Evolutionary conservation across 352 stramenopile species (phyloP).

Genomic region (Pythium insidiosum): DNA sequence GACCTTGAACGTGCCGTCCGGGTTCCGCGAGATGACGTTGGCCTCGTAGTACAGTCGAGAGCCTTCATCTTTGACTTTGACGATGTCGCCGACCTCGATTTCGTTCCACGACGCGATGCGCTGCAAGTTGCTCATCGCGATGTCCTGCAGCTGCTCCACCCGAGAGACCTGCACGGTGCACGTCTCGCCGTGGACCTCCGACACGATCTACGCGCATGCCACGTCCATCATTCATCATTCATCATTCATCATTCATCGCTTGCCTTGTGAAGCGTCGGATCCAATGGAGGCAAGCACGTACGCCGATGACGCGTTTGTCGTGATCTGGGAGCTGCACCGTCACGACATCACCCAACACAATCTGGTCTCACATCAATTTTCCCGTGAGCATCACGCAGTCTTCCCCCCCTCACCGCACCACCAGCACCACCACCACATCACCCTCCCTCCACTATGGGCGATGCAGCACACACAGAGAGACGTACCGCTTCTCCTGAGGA

Average conservation of each 20-base stretch:
- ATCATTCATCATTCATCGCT: too few species aligned
- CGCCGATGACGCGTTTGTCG: constrained; percentile 46
- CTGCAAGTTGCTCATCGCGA: constrained; percentile 32
- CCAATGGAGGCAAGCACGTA: constrained; percentile 16
- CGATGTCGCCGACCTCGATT: constrained; percentile 49
- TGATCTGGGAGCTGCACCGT: constrained; percentile 36
- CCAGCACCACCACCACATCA: too few species aligned
- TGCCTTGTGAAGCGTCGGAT: too few species aligned
- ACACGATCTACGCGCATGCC: constrained; percentile 24
- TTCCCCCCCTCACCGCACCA: too few species aligned
- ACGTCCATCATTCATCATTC: too few species aligned
- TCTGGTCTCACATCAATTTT: too few species aligned
- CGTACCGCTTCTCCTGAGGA: neutral
- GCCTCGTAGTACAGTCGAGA: constrained; percentile 56
- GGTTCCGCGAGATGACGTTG: constrained; percentile 35
- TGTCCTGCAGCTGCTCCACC: constrained; percentile 28
- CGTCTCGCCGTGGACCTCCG: constrained; percentile 29
- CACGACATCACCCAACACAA: constrained; percentile 53
- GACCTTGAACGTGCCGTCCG: constrained; percentile 55
- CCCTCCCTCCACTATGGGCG: too few species aligned
- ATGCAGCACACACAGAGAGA: too few species aligned
- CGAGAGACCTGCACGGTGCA: constrained; percentile 52
- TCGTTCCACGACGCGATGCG: constrained; percentile 58
- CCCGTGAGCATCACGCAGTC: too few species aligned
- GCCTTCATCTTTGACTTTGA: constrained; percentile 59